Base-by-base conservation (phyloP, 2,329 filamentous ascomycete species). In the Lecanicillium sp. region DNA sequence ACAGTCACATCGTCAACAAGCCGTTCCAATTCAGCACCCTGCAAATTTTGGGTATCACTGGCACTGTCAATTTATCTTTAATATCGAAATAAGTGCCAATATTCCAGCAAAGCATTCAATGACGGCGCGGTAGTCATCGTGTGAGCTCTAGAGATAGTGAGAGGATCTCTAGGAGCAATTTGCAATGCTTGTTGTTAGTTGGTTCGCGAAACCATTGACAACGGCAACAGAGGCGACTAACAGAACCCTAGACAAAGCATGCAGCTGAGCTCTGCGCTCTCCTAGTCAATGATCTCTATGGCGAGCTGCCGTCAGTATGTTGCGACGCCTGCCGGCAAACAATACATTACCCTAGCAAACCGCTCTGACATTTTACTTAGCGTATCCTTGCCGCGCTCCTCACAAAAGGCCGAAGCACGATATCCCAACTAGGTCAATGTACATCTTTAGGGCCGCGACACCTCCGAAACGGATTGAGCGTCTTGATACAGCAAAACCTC, bases 401-500 rank as follows among this genome's bases (percentile, higher is more conserved):
- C 48, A 80, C 78, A 50, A 77, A 84, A 59, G 92, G 92, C 47
- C 80, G 89, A 51, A 80, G 88, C 36, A 75, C 78, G 18, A 70
- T 90, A 42, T 60, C 70, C 37, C 78, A 82, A 45, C 69, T 98
- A 22, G 73, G 72, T 30, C 78, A 81, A 37, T 73, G 84, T 54
- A 88, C 85, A 15, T 76, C 79, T 35, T 74, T 95, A 36, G 77
- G 75, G 39, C 70, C 75, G n/a, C 77, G 78, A 38, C 82, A 94
- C 55, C 67, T 95, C 47, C 84, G 82, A 51, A 80, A 89, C 62
- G 88, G 84, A 15, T 72, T 98, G 37, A 80, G 80, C 38, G 82
- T 92, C 22, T 79, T 96, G 46, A 75, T 94, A 30, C 90, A 96
- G 57, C 85, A 95, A 56, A 87, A 89, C 54, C 75, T 96, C 35